Conservation (phyloP, 768 basidiomycete species). For the Calocybe gangraenosa region DNA sequence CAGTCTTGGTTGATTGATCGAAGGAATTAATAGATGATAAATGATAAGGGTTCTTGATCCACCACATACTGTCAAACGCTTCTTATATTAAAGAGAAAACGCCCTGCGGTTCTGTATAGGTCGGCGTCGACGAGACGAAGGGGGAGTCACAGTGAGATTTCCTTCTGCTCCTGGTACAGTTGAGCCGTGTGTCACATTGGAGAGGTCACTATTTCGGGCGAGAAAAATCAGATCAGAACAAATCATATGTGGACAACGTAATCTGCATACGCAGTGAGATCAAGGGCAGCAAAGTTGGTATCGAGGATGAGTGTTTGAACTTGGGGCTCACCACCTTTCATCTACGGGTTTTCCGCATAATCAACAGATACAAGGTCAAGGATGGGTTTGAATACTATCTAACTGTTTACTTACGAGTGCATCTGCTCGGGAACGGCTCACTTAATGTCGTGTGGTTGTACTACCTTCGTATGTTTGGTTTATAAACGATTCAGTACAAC, state of each 20-base stretch:
- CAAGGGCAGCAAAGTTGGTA: slow-evolving; percentile 30
- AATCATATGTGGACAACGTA: background rate
- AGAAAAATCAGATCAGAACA: background rate
- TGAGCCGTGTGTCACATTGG: slow-evolving; percentile 27
- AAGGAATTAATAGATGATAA: slow-evolving; percentile 21
- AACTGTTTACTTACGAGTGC: too few species aligned
- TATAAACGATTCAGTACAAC: too few species aligned
- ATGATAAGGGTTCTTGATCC: background rate
- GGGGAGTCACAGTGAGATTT: slow-evolving; percentile 14
- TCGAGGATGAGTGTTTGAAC: slow-evolving; percentile 37
- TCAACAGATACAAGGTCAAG: too few species aligned
- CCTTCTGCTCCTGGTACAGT: slow-evolving; percentile 24
- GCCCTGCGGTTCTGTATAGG: slow-evolving; percentile 20
- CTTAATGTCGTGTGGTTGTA: too few species aligned
- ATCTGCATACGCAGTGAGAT: slow-evolving; percentile 20
- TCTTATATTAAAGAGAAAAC: slow-evolving; percentile 21
- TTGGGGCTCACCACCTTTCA: slow-evolving; percentile 25
- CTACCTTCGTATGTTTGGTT: too few species aligned
- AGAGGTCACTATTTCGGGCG: slow-evolving; percentile 18
- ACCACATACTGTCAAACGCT: slow-evolving; percentile 21
- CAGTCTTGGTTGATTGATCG: slow-evolving; percentile 25
- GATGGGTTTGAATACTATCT: too few species aligned
- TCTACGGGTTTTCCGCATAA: too few species aligned
- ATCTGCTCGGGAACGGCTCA: too few species aligned
- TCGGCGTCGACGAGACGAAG: slow-evolving; percentile 30